phyloP scores from a whole-genome alignment of 345 rosid species.

The Eucalyptus regnans region DNA sequence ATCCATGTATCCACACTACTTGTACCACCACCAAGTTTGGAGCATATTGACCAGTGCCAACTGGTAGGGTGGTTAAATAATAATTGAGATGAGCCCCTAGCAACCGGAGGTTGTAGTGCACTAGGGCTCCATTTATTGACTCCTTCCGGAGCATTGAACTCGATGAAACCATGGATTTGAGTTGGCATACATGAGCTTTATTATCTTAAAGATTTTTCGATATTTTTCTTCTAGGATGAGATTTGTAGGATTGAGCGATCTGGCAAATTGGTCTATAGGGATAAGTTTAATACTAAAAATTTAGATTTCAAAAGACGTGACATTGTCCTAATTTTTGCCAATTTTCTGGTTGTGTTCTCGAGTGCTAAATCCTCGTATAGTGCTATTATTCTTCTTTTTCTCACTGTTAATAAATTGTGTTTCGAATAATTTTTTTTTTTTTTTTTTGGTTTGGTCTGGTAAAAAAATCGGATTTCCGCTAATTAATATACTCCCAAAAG shows the following conservation, averaged over 20 bases:
- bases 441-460: too few relatives aligned
- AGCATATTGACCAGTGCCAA: background rate
- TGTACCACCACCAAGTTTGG: background rate
- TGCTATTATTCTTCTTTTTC: background rate
- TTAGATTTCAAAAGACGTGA: background rate
- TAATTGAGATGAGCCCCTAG: background rate
- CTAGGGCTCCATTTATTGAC: background rate
- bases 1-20: background rate
- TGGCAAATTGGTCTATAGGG: background rate
- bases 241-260: background rate
- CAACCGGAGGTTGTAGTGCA: background rate
- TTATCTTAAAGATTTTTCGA: background rate
- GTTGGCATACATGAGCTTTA: background rate
- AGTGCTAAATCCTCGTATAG: background rate
- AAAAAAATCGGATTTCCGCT: background rate
- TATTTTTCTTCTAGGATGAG: background rate
- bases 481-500: background rate
- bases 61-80: rapidly evolving
- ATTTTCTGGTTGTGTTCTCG: background rate
- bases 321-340: background rate
- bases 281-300: background rate
- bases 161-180: background rate
- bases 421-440: background rate
- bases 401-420: background rate
- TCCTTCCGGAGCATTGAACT: background rate